phyloP scores from a whole-genome alignment of 164 flowering plant genomes.

The Buxus sempervirens region DNA sequence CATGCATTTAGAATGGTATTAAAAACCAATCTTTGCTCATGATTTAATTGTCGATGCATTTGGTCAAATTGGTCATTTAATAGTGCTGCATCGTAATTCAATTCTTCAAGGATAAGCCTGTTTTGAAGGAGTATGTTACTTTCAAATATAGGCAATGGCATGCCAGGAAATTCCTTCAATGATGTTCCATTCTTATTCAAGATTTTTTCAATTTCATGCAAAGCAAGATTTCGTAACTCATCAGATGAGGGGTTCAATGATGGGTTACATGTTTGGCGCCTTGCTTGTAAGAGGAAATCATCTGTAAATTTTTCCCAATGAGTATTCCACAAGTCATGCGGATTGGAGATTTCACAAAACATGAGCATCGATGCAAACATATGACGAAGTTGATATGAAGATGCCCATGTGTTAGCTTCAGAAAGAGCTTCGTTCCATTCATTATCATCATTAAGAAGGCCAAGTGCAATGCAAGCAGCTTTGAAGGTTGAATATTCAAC shows the following conservation, averaged over 20 bases:
- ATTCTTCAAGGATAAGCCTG: background rate
- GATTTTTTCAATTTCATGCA: background rate
- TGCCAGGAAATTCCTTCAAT: background rate
- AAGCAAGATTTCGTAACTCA: background rate
- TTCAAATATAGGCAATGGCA: background rate
- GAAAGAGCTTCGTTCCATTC: background rate
- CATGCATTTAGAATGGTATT: background rate
- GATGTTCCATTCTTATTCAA: background rate
- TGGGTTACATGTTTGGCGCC: background rate
- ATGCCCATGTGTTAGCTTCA: background rate
- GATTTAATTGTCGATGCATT: background rate
- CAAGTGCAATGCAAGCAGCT: conserved; percentile 10
- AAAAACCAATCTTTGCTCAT: background rate
- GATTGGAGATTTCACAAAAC: background rate
- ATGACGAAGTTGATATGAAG: background rate
- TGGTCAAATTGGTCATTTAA: background rate
- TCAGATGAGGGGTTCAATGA: background rate
- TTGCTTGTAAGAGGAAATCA: background rate
- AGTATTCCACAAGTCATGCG: background rate
- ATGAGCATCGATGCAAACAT: background rate
- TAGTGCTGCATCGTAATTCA: background rate
- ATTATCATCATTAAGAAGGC: conserved; percentile 14
- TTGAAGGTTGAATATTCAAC: conserved; percentile 3
- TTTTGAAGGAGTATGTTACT: background rate
- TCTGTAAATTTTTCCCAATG: background rate